Evolutionary conservation across 257 asterid species (phyloP).

Genomic region (Nicotiana sylvestris): DNA sequence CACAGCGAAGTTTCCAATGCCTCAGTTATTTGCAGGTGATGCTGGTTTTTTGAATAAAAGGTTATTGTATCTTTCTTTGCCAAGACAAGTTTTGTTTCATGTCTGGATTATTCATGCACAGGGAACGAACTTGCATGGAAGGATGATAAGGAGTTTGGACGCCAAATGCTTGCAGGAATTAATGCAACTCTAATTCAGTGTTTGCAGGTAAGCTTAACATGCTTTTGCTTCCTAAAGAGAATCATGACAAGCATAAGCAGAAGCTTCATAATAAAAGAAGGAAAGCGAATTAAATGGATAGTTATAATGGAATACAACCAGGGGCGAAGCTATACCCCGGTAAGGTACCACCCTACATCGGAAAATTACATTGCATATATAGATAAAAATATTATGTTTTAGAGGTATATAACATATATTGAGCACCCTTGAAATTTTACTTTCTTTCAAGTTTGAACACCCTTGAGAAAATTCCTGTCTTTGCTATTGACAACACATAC

Average conservation of each 20-base stretch:
- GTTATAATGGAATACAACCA: not conserved
- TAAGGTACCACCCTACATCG: too few relatives aligned
- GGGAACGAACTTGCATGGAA: constrained; percentile 40
- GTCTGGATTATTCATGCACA: constrained; percentile 15
- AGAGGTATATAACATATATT: too few relatives aligned
- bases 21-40: constrained; percentile 36
- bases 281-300: not conserved
- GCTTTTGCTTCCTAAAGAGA: not conserved
- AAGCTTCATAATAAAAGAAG: not conserved
- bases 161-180: constrained; percentile 53
- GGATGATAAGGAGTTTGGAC: constrained; percentile 42
- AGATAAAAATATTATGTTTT: too few relatives aligned
- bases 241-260: not conserved
- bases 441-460: too few relatives aligned
- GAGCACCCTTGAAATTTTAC: too few relatives aligned
- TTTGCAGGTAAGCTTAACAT: constrained; percentile 25
- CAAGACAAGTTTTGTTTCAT: not conserved
- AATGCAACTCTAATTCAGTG: constrained; percentile 42
- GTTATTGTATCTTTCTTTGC: not conserved
- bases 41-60: not conserved
- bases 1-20: constrained; percentile 23
- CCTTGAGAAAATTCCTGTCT: too few relatives aligned
- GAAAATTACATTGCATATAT: too few relatives aligned
- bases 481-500: not conserved
- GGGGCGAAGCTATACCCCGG: too few relatives aligned